Conservation (phyloP, 306 rosid species). For the peach (Prunus persica) region DNA sequence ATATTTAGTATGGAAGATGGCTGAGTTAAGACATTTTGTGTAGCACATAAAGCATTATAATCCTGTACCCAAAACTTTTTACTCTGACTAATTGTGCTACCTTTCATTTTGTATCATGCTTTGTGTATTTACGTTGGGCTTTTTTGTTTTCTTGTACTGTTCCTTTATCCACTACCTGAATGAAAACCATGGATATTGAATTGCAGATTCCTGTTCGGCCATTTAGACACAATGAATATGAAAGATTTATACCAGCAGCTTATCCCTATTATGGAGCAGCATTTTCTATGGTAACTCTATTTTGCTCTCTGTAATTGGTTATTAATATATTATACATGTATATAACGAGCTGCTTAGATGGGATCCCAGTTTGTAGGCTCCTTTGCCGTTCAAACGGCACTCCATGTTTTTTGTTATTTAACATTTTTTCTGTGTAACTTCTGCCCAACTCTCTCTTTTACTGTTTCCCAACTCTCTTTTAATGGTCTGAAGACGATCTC, state of each 20-base stretch:
- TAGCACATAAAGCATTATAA: neutral
- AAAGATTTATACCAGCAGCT: constrained; percentile 92
- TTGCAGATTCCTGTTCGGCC: constrained; percentile 97
- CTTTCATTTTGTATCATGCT: neutral
- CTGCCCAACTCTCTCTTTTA: no score
- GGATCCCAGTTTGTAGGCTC: neutral
- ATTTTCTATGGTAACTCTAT: constrained; percentile 73
- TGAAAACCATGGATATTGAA: constrained; percentile 20
- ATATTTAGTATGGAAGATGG: neutral
- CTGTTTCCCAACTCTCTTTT: neutral
- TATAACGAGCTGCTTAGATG: neutral
- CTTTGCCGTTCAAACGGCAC: neutral
- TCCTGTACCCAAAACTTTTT: neutral
- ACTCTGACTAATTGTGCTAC: neutral
- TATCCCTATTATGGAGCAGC: constrained; percentile 93
- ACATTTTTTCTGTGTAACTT: neutral
- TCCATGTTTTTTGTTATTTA: neutral
- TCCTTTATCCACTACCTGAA: neutral
- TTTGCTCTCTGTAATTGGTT: neutral
- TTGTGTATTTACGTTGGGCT: neutral
- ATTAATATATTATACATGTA: neutral
- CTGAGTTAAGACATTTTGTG: neutral
- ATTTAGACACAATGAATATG: constrained; percentile 90
- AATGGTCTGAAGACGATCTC: neutral
- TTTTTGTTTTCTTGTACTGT: neutral